Conservation (phyloP, 78 protist genomes). For the Monosiga brevicollis region DNA sequence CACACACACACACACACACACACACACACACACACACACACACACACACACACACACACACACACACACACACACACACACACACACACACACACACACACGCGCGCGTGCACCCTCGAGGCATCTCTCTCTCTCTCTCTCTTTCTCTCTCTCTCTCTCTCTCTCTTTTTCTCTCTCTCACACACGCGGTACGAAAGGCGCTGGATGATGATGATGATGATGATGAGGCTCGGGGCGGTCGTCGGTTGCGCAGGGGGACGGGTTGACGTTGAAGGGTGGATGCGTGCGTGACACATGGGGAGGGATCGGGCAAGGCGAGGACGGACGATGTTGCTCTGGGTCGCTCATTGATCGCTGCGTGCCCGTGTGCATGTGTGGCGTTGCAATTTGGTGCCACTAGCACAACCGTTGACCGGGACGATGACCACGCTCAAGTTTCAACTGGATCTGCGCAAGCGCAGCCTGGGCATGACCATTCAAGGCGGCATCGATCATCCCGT, state of each 20-base stretch:
- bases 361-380: too few relatives aligned
- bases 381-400: too few relatives aligned
- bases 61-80: not conserved
- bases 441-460: not conserved
- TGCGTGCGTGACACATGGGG: too few relatives aligned
- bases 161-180: not conserved
- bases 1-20: not conserved
- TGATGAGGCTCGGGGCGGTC: too few relatives aligned
- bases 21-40: not conserved
- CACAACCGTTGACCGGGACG: not conserved
- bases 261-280: too few relatives aligned
- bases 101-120: not conserved
- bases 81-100: not conserved
- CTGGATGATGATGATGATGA: not conserved
- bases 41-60: not conserved
- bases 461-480: not conserved
- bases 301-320: too few relatives aligned
- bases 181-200: not conserved
- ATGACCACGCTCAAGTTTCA: not conserved
- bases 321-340: too few relatives aligned
- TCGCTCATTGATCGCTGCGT: too few relatives aligned
- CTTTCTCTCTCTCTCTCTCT: not conserved
- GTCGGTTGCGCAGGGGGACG: too few relatives aligned
- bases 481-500: not conserved
- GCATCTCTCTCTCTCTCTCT: not conserved